Conservation (phyloP, 768 basidiomycete species). For the Panus rudis region DNA sequence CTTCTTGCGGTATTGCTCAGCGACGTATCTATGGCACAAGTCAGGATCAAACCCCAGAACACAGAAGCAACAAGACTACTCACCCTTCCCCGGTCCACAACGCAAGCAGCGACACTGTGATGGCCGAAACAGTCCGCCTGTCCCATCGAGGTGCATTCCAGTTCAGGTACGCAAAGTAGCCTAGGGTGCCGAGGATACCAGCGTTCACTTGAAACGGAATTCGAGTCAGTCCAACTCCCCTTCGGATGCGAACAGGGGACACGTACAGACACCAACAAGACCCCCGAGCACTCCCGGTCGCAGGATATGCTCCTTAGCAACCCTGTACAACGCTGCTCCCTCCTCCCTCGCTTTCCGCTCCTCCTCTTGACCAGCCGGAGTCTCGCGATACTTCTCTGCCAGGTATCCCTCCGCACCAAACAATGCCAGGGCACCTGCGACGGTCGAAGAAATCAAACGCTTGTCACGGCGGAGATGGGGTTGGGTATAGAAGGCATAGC, state of each 20-base stretch:
- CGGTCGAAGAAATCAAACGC: slow-evolving; percentile 42
- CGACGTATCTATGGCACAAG: slow-evolving; percentile 27
- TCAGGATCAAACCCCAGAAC: neutral
- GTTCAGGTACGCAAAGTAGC: slow-evolving; percentile 56
- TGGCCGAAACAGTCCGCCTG: slow-evolving; percentile 46
- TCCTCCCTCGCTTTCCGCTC: slow-evolving; percentile 51
- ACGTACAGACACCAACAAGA: slow-evolving; percentile 51
- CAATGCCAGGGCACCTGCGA: slow-evolving; percentile 49
- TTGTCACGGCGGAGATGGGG: slow-evolving; percentile 56
- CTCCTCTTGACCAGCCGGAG: slow-evolving; percentile 50
- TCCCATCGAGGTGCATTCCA: slow-evolving; percentile 67
- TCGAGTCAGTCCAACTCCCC: neutral
- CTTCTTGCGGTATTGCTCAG: slow-evolving; percentile 32
- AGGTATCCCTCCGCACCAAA: slow-evolving; percentile 57
- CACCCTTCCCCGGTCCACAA: slow-evolving; percentile 67
- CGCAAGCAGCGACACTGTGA: slow-evolving; percentile 50
- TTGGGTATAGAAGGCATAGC: slow-evolving; percentile 56
- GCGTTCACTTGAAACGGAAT: slow-evolving; percentile 46
- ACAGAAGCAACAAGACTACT: slow-evolving; percentile 16
- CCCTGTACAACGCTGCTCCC: slow-evolving; percentile 47
- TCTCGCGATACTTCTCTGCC: slow-evolving; percentile 53
- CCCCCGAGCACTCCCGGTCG: slow-evolving; percentile 64
- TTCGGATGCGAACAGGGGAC: neutral
- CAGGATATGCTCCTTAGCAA: slow-evolving; percentile 47
- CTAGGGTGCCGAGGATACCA: slow-evolving; percentile 52